Percentiles rank a stretch among this genome's conserved stretches.
Conservation (phyloP, 1,284 basidiomycete species). For the Garcileccinum viscosum region DNA sequence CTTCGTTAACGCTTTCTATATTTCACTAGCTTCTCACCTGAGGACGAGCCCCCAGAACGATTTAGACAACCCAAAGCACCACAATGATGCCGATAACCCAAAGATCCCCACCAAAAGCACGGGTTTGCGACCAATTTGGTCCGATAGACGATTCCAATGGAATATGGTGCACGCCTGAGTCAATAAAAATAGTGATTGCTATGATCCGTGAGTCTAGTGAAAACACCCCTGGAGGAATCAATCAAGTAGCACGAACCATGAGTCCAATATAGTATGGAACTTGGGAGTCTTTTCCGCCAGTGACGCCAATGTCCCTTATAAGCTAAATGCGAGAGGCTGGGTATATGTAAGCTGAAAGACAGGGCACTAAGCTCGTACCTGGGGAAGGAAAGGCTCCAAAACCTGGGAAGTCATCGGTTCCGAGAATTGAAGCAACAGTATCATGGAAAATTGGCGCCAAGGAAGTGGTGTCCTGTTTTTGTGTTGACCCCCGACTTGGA, state of each 20-base stretch:
- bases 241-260: conserved; percentile 46
- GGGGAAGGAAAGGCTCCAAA: conserved; percentile 74
- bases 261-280: conserved; percentile 64
- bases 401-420: conserved; percentile 73
- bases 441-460: conserved; percentile 69
- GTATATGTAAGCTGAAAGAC: neutral
- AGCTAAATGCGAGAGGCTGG: too few relatives aligned
- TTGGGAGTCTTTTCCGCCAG: conserved; percentile 51
- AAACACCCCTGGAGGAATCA: neutral
- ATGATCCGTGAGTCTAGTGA: neutral
- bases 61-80: conserved; percentile 67
- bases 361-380: conserved; percentile 44
- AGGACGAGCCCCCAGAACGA: conserved; percentile 62
- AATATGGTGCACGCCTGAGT: conserved; percentile 62
- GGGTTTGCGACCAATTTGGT: conserved; percentile 70
- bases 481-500: neutral
- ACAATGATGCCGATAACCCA: conserved; percentile 64
- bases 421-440: conserved; percentile 68
- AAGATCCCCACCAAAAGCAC: conserved; percentile 64
- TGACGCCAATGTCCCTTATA: conserved; percentile 53
- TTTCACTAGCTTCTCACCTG: conserved; percentile 44
- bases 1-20: neutral
- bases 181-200: conserved; percentile 62
- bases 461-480: conserved; percentile 62
- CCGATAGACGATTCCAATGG: conserved; percentile 72